phyloP scores from a whole-genome alignment of 2,329 filamentous ascomycete species.

The Penicillium sp. region DNA sequence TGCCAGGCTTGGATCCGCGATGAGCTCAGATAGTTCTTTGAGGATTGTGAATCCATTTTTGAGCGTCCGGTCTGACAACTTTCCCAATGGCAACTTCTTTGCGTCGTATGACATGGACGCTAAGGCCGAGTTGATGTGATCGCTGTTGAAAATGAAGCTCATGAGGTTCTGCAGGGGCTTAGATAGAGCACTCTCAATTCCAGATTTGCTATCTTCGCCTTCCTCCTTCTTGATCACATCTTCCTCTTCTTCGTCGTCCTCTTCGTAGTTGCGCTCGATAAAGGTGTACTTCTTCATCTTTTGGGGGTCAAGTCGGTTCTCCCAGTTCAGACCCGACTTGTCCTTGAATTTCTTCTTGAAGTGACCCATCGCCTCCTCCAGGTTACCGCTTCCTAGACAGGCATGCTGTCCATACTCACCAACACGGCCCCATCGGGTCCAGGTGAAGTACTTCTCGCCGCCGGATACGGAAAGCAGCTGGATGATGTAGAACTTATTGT shows the following conservation, averaged over 20 bases:
- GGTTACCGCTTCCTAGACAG: constrained; percentile 37
- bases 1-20: constrained; percentile 56
- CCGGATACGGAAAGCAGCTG: constrained; percentile 54
- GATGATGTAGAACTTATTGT: constrained; percentile 79
- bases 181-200: constrained; percentile 57
- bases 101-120: constrained; percentile 46
- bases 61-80: constrained; percentile 77
- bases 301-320: constrained; percentile 45
- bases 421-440: constrained; percentile 81
- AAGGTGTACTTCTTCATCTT: constrained; percentile 69
- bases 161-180: constrained; percentile 66
- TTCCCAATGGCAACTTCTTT: constrained; percentile 76
- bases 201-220: constrained; percentile 35
- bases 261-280: constrained; percentile 73
- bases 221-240: constrained; percentile 34
- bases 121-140: constrained; percentile 63
- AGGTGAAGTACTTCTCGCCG: constrained; percentile 53
- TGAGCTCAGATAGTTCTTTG: constrained; percentile 68
- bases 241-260: constrained; percentile 53
- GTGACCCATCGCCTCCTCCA: constrained; percentile 41
- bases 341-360: constrained; percentile 59
- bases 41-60: constrained; percentile 71
- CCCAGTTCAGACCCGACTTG: constrained; percentile 55
- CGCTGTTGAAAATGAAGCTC: constrained; percentile 77
- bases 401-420: constrained; percentile 52